These are phyloP conservation scores for Euptelea pleiosperma DNA, from an alignment of 164 flowering plant species.

Conservation along the genomic window DNA sequence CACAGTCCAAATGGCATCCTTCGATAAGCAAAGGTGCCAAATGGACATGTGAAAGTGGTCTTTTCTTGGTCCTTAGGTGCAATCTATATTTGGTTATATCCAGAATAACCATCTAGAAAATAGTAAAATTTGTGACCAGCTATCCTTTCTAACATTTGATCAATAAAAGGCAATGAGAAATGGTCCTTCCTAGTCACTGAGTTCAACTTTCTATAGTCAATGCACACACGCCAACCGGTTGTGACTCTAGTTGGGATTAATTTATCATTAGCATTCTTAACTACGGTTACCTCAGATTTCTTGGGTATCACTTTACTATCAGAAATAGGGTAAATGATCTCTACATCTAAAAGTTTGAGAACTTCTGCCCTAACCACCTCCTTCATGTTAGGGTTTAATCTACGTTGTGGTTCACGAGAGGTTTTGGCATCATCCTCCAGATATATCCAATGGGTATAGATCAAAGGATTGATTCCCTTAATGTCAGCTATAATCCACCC, in stretches of 20 bases:
- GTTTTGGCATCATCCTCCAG: not conserved
- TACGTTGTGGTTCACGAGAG: not conserved
- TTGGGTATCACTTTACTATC: slow-evolving; percentile 1
- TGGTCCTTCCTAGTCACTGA: not conserved
- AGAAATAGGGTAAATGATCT: not conserved
- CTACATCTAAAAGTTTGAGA: not conserved
- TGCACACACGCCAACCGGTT: not conserved
- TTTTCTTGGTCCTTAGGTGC: slow-evolving; percentile 1
- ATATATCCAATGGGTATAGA: not conserved
- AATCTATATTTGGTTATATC: not conserved
- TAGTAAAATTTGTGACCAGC: not conserved
- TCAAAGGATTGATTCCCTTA: not conserved
- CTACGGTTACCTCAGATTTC: not conserved
- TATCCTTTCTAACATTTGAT: not conserved
- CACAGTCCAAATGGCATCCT: not conserved
- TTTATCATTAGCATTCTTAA: not conserved
- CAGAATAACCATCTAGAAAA: not conserved
- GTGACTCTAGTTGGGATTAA: not conserved
- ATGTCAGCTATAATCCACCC: not conserved
- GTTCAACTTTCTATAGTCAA: not conserved
- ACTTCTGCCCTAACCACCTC: not conserved
- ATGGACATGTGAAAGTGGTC: not conserved
- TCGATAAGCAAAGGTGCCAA: not conserved
- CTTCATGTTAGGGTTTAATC: not conserved
- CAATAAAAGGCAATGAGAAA: not conserved